These are phyloP conservation scores for Holtermannia corniformis DNA, from an alignment of 768 basidiomycete species.

Conservation along the genomic window DNA sequence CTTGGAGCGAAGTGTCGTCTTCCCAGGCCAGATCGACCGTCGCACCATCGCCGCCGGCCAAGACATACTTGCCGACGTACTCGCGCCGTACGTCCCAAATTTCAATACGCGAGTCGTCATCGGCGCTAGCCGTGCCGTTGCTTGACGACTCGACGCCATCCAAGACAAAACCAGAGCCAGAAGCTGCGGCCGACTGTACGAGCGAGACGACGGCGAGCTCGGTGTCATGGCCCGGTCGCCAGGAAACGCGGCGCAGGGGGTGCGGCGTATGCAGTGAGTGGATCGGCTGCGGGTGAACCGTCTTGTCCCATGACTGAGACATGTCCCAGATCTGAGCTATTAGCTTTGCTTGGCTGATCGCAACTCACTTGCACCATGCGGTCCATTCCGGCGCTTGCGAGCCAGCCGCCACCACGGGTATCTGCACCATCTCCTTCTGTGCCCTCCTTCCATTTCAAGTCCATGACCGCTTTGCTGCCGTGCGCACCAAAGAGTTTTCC, in stretches of 20 bases:
- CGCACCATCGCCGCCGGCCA: slow-evolving; percentile 21
- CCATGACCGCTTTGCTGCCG: slow-evolving; percentile 34
- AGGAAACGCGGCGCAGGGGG: slow-evolving; percentile 30
- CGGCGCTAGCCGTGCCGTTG: neutral
- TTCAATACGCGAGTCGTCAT: slow-evolving; percentile 32
- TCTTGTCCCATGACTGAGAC: slow-evolving; percentile 23
- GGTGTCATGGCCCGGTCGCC: slow-evolving; percentile 36
- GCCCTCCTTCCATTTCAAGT: slow-evolving; percentile 34
- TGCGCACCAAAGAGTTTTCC: slow-evolving; percentile 36
- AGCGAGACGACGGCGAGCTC: slow-evolving; percentile 36
- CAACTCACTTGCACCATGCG: slow-evolving; percentile 33
- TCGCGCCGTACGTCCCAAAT: slow-evolving; percentile 39
- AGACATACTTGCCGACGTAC: slow-evolving; percentile 33
- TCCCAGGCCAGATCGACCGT: slow-evolving; percentile 32
- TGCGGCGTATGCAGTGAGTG: slow-evolving; percentile 33
- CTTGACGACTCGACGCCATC: slow-evolving; percentile 7
- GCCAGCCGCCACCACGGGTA: slow-evolving; percentile 26
- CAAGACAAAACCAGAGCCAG: neutral
- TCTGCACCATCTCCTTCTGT: slow-evolving; percentile 4
- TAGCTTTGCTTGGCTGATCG: neutral
- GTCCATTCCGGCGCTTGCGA: slow-evolving; percentile 38
- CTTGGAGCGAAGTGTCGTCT: slow-evolving; percentile 16
- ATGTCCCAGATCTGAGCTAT: slow-evolving; percentile 38
- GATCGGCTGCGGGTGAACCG: slow-evolving; percentile 17
- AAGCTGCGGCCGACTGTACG: slow-evolving; percentile 8